Evolutionary conservation across 108 stramenopile genomes (phyloP).

Genomic region (Parmales sp.): DNA sequence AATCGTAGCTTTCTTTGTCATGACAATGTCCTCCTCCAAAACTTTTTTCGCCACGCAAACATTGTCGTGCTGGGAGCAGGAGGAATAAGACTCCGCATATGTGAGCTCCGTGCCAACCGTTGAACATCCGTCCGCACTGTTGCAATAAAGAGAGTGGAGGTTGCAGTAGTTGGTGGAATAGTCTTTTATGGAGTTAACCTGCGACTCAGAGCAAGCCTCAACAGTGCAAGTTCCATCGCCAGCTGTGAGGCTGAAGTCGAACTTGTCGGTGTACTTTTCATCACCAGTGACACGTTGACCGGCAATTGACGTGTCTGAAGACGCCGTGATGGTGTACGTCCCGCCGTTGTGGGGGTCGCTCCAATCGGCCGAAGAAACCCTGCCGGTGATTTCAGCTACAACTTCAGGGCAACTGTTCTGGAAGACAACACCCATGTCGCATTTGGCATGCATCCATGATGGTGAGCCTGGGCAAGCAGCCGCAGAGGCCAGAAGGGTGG

Average conservation of each 20-base stretch:
- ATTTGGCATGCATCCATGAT: not conserved
- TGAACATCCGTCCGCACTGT: constrained; percentile 5
- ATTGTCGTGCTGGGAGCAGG: constrained; percentile 1
- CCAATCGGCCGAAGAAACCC: constrained; percentile 16
- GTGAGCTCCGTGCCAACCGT: not conserved
- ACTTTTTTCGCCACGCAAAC: constrained; percentile 11
- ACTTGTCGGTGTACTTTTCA: constrained; percentile 27
- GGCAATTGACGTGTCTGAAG: not conserved
- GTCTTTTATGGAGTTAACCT: constrained; percentile 21
- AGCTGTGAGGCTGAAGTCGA: constrained; percentile 6
- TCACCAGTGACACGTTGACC: constrained; percentile 15
- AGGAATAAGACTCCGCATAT: not conserved
- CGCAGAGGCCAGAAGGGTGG: not conserved
- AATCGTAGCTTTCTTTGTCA: too few species aligned
- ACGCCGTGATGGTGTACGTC: constrained; percentile 10
- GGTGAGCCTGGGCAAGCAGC: not conserved
- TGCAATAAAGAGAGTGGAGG: constrained; percentile 23
- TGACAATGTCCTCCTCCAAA: too few species aligned
- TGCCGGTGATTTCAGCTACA: constrained; percentile 10
- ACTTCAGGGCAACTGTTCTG: constrained; percentile 9
- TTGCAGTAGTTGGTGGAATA: constrained; percentile 32
- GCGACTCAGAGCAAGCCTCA: constrained; percentile 21
- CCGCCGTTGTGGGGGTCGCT: constrained; percentile 30
- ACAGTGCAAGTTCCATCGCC: not conserved
- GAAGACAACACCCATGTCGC: not conserved